A percentile compares a stretch with the other conserved stretches of the same genome.
phyloP scores from a whole-genome alignment of 371 early-diverging fungal species.

The Furculomyces boomerangus region DNA sequence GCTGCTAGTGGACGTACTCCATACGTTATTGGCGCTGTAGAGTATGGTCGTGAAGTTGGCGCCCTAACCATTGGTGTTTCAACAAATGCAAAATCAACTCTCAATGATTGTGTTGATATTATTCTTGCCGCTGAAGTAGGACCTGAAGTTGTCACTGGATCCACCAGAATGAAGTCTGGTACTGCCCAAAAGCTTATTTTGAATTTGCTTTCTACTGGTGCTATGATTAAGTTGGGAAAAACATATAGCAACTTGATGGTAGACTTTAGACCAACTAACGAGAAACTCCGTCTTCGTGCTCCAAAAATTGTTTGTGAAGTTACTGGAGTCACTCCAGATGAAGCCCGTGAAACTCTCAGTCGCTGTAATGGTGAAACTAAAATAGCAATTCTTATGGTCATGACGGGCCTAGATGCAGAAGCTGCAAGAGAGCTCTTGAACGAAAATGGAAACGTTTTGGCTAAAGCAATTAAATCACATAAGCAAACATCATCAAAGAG shows the following conservation, averaged over 20 bases:
- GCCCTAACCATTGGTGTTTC: slow-evolving; percentile 8
- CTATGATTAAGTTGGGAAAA: slow-evolving; percentile 8
- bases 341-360: background rate
- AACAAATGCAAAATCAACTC: slow-evolving; percentile 4
- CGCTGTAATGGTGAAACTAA: slow-evolving; percentile 7
- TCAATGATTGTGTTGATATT: slow-evolving; percentile 5
- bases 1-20: slow-evolving; percentile 5
- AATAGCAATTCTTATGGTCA: slow-evolving; percentile 4
- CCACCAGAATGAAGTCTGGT: slow-evolving; percentile 10
- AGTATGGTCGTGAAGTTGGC: slow-evolving; percentile 4
- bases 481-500: background rate
- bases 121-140: slow-evolving; percentile 6
- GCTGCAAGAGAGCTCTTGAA: slow-evolving; percentile 2
- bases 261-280: slow-evolving; percentile 6
- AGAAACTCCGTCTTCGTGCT: slow-evolving; percentile 4
- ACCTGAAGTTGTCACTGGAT: slow-evolving; percentile 10
- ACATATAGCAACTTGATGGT: slow-evolving; percentile 11
- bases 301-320: slow-evolving; percentile 6
- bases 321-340: background rate
- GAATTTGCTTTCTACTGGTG: slow-evolving; percentile 9
- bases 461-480: background rate
- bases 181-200: slow-evolving; percentile 9
- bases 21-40: slow-evolving; percentile 7
- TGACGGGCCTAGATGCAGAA: slow-evolving; percentile 1
- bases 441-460: background rate